Evolutionary conservation across 108 stramenopile genomes (phyloP).

Genomic region (Fragilaria crotonensis): DNA sequence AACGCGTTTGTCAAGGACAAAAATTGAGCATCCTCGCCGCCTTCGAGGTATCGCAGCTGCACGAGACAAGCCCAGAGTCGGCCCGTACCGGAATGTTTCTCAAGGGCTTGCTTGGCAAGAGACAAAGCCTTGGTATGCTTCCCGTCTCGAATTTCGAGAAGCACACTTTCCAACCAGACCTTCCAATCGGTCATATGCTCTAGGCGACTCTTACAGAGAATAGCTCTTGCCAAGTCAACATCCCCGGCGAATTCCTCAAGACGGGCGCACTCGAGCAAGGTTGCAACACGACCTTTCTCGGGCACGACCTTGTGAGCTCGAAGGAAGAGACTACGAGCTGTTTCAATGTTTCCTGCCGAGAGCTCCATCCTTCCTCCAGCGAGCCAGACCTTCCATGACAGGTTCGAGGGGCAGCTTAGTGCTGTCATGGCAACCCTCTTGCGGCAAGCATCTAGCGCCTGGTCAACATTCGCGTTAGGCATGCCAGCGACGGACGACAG

Average conservation of each 20-base stretch:
- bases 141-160: slow-evolving; percentile 81
- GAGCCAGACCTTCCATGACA: slow-evolving; percentile 95
- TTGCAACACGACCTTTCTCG: slow-evolving; percentile 81
- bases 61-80: slow-evolving; percentile 94
- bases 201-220: slow-evolving; percentile 75
- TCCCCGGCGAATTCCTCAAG: slow-evolving; percentile 91
- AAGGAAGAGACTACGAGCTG: slow-evolving; percentile 73
- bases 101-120: slow-evolving; percentile 71
- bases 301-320: slow-evolving; percentile 87
- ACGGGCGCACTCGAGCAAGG: slow-evolving; percentile 86
- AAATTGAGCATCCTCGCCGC: slow-evolving; percentile 72
- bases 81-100: slow-evolving; percentile 88
- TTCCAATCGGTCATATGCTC: slow-evolving; percentile 91
- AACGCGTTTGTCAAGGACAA: slow-evolving; percentile 70
- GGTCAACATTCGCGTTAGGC: slow-evolving; percentile 11
- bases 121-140: slow-evolving; percentile 46
- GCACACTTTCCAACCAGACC: slow-evolving; percentile 89
- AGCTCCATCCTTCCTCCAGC: slow-evolving; percentile 94
- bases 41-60: slow-evolving; percentile 77
- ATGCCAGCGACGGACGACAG: slow-evolving; percentile 29
- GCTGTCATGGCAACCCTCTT: slow-evolving; percentile 77
- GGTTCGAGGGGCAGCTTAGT: slow-evolving; percentile 80
- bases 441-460: slow-evolving; percentile 28
- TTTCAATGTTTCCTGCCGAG: slow-evolving; percentile 63
- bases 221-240: slow-evolving; percentile 67